phyloP scores from a whole-genome alignment of 2,329 filamentous ascomycete genomes.

The Aspergillus unguis region DNA sequence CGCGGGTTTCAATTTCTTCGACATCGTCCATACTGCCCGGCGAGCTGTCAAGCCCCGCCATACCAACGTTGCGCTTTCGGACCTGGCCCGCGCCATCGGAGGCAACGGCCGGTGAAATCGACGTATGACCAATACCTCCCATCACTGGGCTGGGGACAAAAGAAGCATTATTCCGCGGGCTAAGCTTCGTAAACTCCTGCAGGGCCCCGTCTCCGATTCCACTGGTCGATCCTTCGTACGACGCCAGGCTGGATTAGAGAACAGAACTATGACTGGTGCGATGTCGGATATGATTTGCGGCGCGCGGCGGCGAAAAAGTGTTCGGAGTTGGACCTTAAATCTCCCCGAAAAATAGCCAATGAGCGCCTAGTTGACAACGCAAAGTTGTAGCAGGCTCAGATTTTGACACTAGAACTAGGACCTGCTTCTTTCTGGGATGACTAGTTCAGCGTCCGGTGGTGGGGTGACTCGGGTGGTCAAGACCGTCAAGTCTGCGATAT shows the following conservation, averaged over 20 bases:
- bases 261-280: conserved; percentile 10
- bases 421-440: not conserved
- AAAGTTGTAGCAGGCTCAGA: not conserved
- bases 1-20: conserved; percentile 43
- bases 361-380: not conserved
- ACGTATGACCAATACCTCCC: conserved; percentile 32
- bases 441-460: not conserved
- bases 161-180: conserved; percentile 34
- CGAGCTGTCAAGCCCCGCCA: conserved; percentile 47
- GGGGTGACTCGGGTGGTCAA: conserved; percentile 2
- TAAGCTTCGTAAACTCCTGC: conserved; percentile 25
- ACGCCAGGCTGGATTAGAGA: conserved; percentile 36
- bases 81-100: conserved; percentile 29
- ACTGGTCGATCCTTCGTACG: conserved; percentile 30
- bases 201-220: conserved; percentile 36
- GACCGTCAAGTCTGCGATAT: conserved; percentile 1
- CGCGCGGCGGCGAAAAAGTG: conserved; percentile 8
- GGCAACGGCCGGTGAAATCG: conserved; percentile 26
- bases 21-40: conserved; percentile 46
- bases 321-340: not conserved
- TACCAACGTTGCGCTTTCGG: conserved; percentile 44
- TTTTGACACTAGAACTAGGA: not conserved
- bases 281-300: not conserved
- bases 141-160: conserved; percentile 37
- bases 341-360: not conserved